Evolutionary conservation across 345 rosid genomes (phyloP).

Genomic region (Eucalyptus tenuipes): DNA sequence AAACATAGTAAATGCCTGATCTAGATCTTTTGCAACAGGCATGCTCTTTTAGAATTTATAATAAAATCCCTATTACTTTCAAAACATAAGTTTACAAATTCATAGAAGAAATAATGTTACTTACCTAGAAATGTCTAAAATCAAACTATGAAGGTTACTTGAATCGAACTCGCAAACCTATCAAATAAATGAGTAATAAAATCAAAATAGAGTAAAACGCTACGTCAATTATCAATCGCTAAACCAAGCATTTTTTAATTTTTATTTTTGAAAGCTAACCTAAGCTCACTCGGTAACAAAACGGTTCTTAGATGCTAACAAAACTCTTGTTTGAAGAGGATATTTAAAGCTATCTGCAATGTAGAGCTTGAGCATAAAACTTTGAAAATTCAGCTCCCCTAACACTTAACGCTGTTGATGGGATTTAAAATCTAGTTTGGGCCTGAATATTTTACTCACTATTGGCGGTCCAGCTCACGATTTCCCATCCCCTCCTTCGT

Average conservation of each 20-base stretch:
- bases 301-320: neutral
- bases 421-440: neutral
- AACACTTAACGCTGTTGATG: neutral
- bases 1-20: too few relatives aligned
- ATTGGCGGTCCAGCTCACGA: neutral
- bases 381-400: neutral
- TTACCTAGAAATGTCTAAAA: neutral
- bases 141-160: neutral
- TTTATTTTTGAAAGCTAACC: neutral
- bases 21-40: neutral
- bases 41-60: neutral
- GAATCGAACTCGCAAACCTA: neutral
- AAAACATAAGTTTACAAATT: neutral
- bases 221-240: accelerated
- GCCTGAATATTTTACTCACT: neutral
- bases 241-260: neutral
- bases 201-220: neutral
- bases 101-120: neutral
- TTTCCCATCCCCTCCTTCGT: neutral
- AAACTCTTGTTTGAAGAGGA: neutral
- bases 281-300: neutral
- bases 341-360: neutral
- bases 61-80: neutral
- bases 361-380: neutral
- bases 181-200: neutral